Evolutionary conservation across 208 protist genomes (phyloP).

Genomic region (Acanthamoeba healyi): DNA sequence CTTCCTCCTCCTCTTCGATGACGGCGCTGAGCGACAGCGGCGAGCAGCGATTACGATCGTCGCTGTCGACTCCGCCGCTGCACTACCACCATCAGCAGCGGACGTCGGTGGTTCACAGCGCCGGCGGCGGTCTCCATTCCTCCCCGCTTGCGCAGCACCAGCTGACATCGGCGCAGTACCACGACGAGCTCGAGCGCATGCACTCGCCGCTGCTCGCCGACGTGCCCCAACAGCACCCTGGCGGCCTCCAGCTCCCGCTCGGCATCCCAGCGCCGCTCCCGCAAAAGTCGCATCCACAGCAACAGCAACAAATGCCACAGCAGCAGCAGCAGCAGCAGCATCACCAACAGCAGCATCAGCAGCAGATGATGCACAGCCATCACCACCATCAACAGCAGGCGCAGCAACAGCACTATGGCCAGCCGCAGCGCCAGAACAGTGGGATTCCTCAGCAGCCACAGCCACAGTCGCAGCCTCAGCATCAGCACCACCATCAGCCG

Average conservation of each 20-base stretch:
- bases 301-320: too few species aligned
- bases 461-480: background rate
- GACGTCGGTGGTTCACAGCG: background rate
- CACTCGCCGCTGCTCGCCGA: constrained; percentile 7
- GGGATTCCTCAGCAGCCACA: background rate
- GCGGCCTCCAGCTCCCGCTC: background rate
- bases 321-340: too few species aligned
- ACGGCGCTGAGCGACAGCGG: background rate
- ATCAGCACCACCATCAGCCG: background rate
- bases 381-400: background rate
- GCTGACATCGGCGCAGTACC: background rate
- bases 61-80: background rate
- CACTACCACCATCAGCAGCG: constrained; percentile 21
- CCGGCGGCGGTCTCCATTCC: background rate
- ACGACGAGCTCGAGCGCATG: constrained; percentile 10
- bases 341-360: background rate
- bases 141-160: constrained; percentile 6
- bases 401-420: constrained; percentile 6
- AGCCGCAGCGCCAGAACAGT: background rate
- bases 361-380: background rate
- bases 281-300: background rate
- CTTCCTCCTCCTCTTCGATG: background rate
- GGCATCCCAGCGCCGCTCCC: background rate
- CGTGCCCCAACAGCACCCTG: background rate
- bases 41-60: background rate